Evolutionary conservation across 768 basidiomycete genomes (phyloP).

Genomic region (Pulveroboletus sp.): DNA sequence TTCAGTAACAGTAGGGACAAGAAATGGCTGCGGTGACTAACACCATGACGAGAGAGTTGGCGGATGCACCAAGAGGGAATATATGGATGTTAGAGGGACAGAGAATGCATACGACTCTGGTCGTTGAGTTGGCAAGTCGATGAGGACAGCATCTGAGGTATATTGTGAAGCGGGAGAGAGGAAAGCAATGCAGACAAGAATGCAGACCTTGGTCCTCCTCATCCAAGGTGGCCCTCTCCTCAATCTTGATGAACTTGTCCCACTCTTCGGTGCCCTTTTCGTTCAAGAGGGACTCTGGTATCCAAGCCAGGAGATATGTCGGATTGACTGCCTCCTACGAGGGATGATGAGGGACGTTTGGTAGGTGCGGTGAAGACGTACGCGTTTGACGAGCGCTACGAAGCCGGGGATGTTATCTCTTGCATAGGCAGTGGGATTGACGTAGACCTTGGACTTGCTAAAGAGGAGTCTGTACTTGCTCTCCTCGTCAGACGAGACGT

Average conservation of each 20-base stretch:
- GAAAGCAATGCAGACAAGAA: background rate
- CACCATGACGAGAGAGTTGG: slow-evolving; percentile 86
- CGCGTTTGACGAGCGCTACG: slow-evolving; percentile 86
- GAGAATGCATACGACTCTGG: slow-evolving; percentile 95
- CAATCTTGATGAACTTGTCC: slow-evolving; percentile 87
- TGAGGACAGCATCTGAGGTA: slow-evolving; percentile 71
- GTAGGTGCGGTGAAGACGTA: slow-evolving; percentile 35
- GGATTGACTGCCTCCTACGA: slow-evolving; percentile 71
- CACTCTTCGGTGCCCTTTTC: slow-evolving; percentile 82
- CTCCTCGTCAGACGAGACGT: slow-evolving; percentile 43
- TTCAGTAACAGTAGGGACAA: background rate
- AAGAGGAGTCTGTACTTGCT: slow-evolving; percentile 74
- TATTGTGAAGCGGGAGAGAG: slow-evolving; percentile 6
- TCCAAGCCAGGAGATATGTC: slow-evolving; percentile 86
- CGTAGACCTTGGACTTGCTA: slow-evolving; percentile 92
- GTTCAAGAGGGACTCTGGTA: slow-evolving; percentile 81
- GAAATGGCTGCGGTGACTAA: slow-evolving; percentile 34
- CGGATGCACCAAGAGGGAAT: slow-evolving; percentile 82
- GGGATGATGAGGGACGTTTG: slow-evolving; percentile 7
- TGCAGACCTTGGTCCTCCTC: slow-evolving; percentile 73
- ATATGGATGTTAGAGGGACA: slow-evolving; percentile 86
- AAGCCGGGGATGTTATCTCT: slow-evolving; percentile 95
- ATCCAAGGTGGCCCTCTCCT: slow-evolving; percentile 55
- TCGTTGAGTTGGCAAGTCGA: slow-evolving; percentile 77
- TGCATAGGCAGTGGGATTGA: slow-evolving; percentile 90